These are phyloP conservation scores for Aphanomyces cochlioides DNA, from an alignment of 352 stramenopile genomes.

Conservation along the genomic window DNA sequence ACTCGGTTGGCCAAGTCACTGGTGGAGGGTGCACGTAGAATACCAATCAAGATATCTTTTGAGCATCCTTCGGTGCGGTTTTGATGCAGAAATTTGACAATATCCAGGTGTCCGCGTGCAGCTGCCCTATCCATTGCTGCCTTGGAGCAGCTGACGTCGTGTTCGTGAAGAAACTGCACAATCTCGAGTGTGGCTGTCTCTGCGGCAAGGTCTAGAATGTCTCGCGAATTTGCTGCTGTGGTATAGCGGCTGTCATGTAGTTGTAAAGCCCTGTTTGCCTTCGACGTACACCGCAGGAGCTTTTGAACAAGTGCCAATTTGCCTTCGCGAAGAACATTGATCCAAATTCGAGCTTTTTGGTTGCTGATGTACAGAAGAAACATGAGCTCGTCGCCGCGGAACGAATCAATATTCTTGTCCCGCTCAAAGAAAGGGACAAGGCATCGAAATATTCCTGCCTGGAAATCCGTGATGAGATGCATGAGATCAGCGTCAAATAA, in stretches of 20 bases:
- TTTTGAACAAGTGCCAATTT: neutral
- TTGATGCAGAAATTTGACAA: neutral
- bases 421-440: neutral
- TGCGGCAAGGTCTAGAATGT: neutral
- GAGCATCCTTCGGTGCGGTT: neutral
- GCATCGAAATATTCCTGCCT: neutral
- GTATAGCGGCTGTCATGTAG: no score
- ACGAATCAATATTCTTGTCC: conserved; percentile 8
- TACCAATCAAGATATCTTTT: neutral
- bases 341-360: neutral
- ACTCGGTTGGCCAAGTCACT: neutral
- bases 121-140: conserved; percentile 9
- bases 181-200: neutral
- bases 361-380: conserved; percentile 14
- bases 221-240: neutral
- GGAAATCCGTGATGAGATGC: conserved; percentile 1
- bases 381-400: conserved; percentile 7
- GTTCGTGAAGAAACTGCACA: conserved; percentile 2
- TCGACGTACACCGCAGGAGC: neutral
- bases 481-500: conserved; percentile 6
- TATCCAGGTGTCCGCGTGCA: neutral
- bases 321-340: neutral
- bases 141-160: neutral
- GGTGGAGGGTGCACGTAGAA: neutral
- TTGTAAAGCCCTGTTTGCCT: no score